Evolutionary conservation across 2,329 filamentous ascomycete genomes (phyloP), one percentile per base, ranked within the genome.

Genomic region (Diplodia sapinea): DNA sequence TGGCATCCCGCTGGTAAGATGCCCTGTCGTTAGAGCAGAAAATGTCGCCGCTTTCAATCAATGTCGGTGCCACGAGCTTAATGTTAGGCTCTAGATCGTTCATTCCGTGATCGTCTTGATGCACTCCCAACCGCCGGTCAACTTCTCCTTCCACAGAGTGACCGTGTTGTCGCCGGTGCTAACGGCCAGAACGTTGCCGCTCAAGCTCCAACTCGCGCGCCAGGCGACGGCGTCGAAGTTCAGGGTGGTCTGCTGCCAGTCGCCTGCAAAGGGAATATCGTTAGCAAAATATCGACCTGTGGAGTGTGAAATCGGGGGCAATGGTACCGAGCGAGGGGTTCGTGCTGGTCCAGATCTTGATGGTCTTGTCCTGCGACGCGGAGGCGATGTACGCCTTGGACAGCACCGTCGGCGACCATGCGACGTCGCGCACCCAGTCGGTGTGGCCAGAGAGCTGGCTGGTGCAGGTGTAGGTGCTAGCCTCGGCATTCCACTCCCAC

Each of bases 141-240:
- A 83, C 78, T 96, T 96, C 86, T 99, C 95, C 86, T 98, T 99
- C 94, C 94, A 99, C 79, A 99, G 81, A 65, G 91, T 96, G 67
- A 99, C 94, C 82, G 96, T 94, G 85, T 99, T 99, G 81, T 99
- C 94, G 31, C 91, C 92, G 49, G 93, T 93, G 77, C 91, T 95
- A 70, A 97, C 93, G 11, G 95, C 95, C 74, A 99, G 85, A 23
- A 98, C 94, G 78, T 99, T 99, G 64, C 95, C 95, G 79, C 93
- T 97, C 77, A 98, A 84, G 74, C 93, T 97, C 95, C 95, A 99
- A 85, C 93, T 97, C 55, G 97, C 95, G 67, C 95, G 89, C 95
- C 95, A 99, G 68, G 97, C 87, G 56, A 94, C 90, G 4, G 91
- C 89, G 70, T 97, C 94, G 73, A 99, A 96, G 74, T 90, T 88